These are phyloP conservation scores for Vaccinium darrowii DNA, from an alignment of 148 eudicot species.

Conservation along the genomic window DNA sequence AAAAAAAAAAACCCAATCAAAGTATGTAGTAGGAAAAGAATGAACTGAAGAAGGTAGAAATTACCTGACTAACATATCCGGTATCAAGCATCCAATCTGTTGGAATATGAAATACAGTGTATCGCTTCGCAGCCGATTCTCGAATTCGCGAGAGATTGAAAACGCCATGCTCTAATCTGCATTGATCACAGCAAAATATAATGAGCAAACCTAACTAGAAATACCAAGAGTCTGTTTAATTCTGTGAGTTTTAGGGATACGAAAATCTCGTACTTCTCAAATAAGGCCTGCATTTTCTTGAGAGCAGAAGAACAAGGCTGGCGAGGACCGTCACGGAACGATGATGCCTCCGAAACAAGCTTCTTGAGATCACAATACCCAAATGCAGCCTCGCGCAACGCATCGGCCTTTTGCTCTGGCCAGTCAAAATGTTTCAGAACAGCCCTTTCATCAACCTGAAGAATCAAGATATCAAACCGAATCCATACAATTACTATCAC, in stretches of 20 bases:
- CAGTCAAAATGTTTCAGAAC: slow-evolving; percentile 92
- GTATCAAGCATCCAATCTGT: slow-evolving; percentile 91
- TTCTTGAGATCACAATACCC: slow-evolving; percentile 92
- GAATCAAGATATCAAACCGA: not conserved
- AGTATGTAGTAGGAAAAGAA: no score
- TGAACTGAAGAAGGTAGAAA: not conserved
- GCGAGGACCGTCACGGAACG: slow-evolving; percentile 59
- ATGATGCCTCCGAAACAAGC: slow-evolving; percentile 74
- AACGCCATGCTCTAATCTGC: slow-evolving; percentile 86
- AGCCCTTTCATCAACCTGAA: slow-evolving; percentile 94
- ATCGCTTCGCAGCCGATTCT: slow-evolving; percentile 75
- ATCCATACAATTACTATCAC: not conserved
- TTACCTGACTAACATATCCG: slow-evolving; percentile 80
- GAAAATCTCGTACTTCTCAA: slow-evolving; percentile 62
- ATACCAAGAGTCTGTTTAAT: not conserved
- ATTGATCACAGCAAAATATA: not conserved
- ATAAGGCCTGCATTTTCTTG: slow-evolving; percentile 90
- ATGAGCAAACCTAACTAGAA: not conserved
- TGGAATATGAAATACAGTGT: slow-evolving; percentile 74
- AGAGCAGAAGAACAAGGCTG: slow-evolving; percentile 73
- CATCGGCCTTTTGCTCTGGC: slow-evolving; percentile 97
- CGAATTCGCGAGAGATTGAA: slow-evolving; percentile 86
- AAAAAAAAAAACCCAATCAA: not conserved
- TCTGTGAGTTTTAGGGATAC: not conserved
- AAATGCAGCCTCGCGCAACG: slow-evolving; percentile 94